Base-by-base conservation (phyloP, 805 yeast genomes). In the Kazachstania bromeliacearum region DNA sequence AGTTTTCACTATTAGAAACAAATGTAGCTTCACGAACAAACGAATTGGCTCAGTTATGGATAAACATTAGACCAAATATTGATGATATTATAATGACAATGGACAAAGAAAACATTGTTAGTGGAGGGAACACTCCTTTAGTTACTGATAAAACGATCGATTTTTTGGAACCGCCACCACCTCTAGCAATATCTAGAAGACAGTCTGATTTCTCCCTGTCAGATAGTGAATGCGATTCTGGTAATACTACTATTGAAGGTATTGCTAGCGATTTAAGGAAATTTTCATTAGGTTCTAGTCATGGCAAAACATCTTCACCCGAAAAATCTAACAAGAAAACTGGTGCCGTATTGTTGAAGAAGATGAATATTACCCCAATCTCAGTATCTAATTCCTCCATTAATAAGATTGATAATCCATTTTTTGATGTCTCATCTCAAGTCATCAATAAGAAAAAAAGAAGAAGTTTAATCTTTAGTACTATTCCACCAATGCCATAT, bases 1-100 rank as follows among this genome's bases (percentile, higher is more conserved):
- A 63, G 43, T 71, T 68, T 43, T 50, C 63, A 10, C 47, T 68
- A 24, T 51, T 70, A 4, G 60, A 57, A 27, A 64, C 68, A 10
- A 45, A 38, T 8, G 59, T 61, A 9, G 61, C 61, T 16, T 53
- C 54, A 24, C 48, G 46, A 34, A 57, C 64, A n/a, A 61, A 62
- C 33, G 57, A 55, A 24, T 35, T 63, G 28, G 67, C 67, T 2
- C 49, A 52, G 16, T 45, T 38, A 23, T 64, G 69, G 69, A 38
- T 62, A 12, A 48, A 46, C 9, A 22, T 53, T 7, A 42, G 47
- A 29, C 46, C 51, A 2, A 20, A 31, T 4, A 33, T 43, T 10
- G 51, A 49, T 39, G 23, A 37, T 22, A 31, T 44, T 16, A 15
- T 48, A 36, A 30, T 10, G 34, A 40, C 31, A 4, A 17, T 14